A percentile compares a stretch with the other conserved stretches of the same genome.
Evolutionary conservation across 2,329 filamentous ascomycete species (phyloP).

Genomic region (Penicillium olsonii): DNA sequence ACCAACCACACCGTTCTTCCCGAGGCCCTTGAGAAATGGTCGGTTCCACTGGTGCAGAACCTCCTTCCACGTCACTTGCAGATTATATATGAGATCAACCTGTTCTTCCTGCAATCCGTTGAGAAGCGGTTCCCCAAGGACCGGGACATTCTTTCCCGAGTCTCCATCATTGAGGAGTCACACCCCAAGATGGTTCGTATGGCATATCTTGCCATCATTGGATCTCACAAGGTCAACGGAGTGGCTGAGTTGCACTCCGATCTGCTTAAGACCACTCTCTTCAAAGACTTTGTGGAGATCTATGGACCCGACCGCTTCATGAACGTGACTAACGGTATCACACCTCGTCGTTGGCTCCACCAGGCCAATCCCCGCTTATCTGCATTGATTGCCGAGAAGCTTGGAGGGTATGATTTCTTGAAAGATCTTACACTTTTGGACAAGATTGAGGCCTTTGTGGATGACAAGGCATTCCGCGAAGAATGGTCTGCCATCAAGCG

Average conservation of each 20-base stretch:
- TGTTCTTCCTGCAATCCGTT: slow-evolving; percentile 86
- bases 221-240: slow-evolving; percentile 98
- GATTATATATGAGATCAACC: slow-evolving; percentile 98
- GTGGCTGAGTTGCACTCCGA: slow-evolving; percentile 97
- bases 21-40: slow-evolving; percentile 98
- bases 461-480: slow-evolving; percentile 87
- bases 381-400: slow-evolving; percentile 86
- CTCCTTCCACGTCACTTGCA: slow-evolving; percentile 91
- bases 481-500: slow-evolving; percentile 97
- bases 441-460: slow-evolving; percentile 77
- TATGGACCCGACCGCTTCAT: slow-evolving; percentile 97
- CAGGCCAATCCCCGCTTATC: slow-evolving; percentile 94
- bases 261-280: slow-evolving; percentile 97
- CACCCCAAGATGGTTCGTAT: slow-evolving; percentile 98
- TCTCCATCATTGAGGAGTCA: slow-evolving; percentile 98
- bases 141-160: slow-evolving; percentile 76
- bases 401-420: slow-evolving; percentile 79
- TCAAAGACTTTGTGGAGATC: slow-evolving; percentile 96
- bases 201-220: slow-evolving; percentile 92
- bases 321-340: slow-evolving; percentile 98
- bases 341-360: slow-evolving; percentile 92
- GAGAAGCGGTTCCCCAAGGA: slow-evolving; percentile 90
- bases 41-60: slow-evolving; percentile 87
- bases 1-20: slow-evolving; percentile 98
- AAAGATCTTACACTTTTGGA: slow-evolving; percentile 86